Base-by-base conservation (phyloP, 805 yeast species). In the Candida qinlingensis region DNA sequence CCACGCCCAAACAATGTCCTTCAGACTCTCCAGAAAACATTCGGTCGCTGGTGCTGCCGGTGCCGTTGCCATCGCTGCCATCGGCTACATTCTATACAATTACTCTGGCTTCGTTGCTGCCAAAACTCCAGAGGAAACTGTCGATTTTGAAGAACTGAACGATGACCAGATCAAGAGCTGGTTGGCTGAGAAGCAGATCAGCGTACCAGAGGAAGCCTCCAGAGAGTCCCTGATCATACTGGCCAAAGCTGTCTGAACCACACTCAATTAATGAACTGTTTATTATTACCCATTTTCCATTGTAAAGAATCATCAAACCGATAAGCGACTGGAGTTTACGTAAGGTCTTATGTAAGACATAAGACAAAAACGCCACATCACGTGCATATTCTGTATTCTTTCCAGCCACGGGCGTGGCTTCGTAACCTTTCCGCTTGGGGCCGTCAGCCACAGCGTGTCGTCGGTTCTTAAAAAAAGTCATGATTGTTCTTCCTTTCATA, bases 21-120 rank as follows among this genome's bases (percentile, higher is more conserved):
- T 41, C 12, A 54, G 43, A 34, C 40, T 54, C 43, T 45, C 46
- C 39, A 56, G 50, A 46, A 58, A 48, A 46, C 50, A 52, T 35
- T 36, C 52, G 4, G 33, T 51, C 6, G 29, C 54, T 12, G 38
- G 40, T 3, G 35, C 48, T 4, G 54, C 47, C 9, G 51, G 56
- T 9, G 49, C 51, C 7, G 41, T 47, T n/a, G 56, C 54, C 9
- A 39, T 55, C 26, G 46, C 54, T 25, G 50, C 50, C 11, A 47
- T 50, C 28, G 54, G 59, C 5, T 55, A 38, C 30, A 31, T 52
- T 58, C 36, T 49, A 38, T 45, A 52, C 56, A 48, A 56, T 54
- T 5, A 53, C 37, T 42, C 56, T 55, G 36, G 54, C 53, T 41
- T 38, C 55, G n/a, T 38, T 42, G 8, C 44, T 45, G 13, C 29